phyloP scores from a whole-genome alignment of 2,329 filamentous ascomycete genomes.

The Catunica adiposa region DNA sequence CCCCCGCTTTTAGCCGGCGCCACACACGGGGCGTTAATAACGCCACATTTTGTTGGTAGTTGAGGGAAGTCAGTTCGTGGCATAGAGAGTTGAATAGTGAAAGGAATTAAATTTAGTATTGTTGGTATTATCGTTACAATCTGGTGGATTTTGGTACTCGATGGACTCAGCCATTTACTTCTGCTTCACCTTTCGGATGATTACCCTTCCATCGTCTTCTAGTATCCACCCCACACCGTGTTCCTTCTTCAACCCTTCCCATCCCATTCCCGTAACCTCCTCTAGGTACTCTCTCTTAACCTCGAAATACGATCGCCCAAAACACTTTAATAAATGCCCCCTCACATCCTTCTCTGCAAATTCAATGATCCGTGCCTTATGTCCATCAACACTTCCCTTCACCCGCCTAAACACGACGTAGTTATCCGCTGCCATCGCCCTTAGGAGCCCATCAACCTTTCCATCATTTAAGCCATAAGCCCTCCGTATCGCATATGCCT shows the following conservation, averaged over 20 bases:
- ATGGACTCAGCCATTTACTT: background rate
- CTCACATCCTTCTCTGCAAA: constrained; percentile 62
- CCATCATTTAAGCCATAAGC: constrained; percentile 45
- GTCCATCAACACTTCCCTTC: constrained; percentile 58
- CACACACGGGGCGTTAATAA: background rate
- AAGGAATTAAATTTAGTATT: too few species aligned
- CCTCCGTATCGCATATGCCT: constrained; percentile 52
- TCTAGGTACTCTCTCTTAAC: constrained; percentile 56
- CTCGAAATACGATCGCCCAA: constrained; percentile 64
- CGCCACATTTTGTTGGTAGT: too few species aligned
- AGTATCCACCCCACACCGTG: constrained; percentile 76
- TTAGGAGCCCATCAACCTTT: constrained; percentile 52
- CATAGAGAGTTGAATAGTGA: too few species aligned
- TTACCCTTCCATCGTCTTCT: constrained; percentile 46
- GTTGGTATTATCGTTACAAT: too few species aligned
- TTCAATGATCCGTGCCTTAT: constrained; percentile 63
- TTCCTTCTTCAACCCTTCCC: constrained; percentile 50
- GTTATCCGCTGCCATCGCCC: constrained; percentile 61
- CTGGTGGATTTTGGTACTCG: too few species aligned
- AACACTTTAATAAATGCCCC: constrained; percentile 66
- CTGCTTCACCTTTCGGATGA: constrained; percentile 48
- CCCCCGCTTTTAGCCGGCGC: background rate
- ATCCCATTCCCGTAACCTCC: constrained; percentile 48
- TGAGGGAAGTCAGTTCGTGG: too few species aligned
- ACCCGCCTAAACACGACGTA: constrained; percentile 64